Base-by-base conservation (phyloP, 2,329 filamentous ascomycete genomes). In the Venturia aucupariae region DNA sequence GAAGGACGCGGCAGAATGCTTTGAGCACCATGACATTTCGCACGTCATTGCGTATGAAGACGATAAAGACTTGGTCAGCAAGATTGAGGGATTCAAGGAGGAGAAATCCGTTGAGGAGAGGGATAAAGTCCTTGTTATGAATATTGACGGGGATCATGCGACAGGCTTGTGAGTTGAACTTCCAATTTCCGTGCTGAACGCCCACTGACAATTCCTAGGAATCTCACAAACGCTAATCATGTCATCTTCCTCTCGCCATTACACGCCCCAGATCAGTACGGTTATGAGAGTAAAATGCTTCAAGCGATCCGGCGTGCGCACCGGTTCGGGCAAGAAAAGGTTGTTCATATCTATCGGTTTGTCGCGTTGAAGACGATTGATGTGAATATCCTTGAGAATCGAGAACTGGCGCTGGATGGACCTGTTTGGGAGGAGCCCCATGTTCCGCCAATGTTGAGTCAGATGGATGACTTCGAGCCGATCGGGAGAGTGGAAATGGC, bases 361-460 rank as follows among this genome's bases (percentile, higher is more conserved):
- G 87, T 96, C 10, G 94, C 91, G 13, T 88, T 97, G 71, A 88
- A 95, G 72, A 80, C 78, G 1, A 77, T 81, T 46, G 78, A 81
- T 44, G 75, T 80, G 0, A 78, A 80, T 65, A 76, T 80, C 19
- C 66, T 81, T 0, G 76, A 80, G 67, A 76, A 78, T 51, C 72
- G 76, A 1, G 76, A 80, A 64, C 44, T 15, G 30, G 22, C 32
- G 0, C 30, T 62, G 7, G 30, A 2, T 8, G 22, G 24, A 11
- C 42, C 61, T 30, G 17, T 48, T 46, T 54, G 61, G 27, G 35
- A 48, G 41, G 5, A 24, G n/a, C 41, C 44, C n/a, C 10, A 27
- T 15, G 4, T 35, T 19, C 3, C 60, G 13, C 15, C n/a, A 30
- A 2, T 4, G n/a, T 24, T 42, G 39, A n/a, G 38, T 19, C 7